Evolutionary conservation across 1,284 basidiomycete genomes (phyloP), one percentile per base, ranked within the genome.

Genomic region (Ceratobasidium sp.): DNA sequence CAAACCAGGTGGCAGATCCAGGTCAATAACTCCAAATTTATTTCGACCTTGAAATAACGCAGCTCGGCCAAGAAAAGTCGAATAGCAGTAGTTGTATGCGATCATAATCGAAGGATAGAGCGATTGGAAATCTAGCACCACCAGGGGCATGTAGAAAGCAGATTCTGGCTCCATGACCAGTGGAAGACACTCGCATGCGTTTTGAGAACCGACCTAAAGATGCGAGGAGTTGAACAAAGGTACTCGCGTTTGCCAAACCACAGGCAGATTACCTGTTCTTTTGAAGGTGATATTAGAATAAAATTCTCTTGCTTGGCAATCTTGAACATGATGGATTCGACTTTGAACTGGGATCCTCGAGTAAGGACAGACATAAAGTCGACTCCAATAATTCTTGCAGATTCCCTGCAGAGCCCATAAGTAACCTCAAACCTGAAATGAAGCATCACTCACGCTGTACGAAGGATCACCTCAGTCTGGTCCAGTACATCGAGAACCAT

Each of bases 51-150:
- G 92, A 84, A 97, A 98, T 45, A 91, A 88, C 23, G 88, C 87
- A 33, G 95, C 88, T 6, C 96, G 90, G 2, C 97, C 97, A n/a
- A 99, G 87, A 83, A 96, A 99, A 3, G 97, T 99, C 49, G 96
- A 97, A 83, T 95, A 98, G 82, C 96, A 98, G 83, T 96, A 96
- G 83, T 99, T 99, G 86, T 99, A 97, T 6, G 96, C 97, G 80
- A 99, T 98, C 96, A 99, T 99, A 80, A 99, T 88, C 0, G 95
- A 97, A 0, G 98, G 97, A 82, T 99, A 99, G 37, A 99, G 88
- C 1, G 93, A 95, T 82, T 98, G 96, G 82, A 99, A 99, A 84
- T 99, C 98, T 71, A 99, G 88, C 7, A 97, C 96, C 28, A 97
- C 85, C 45, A 98, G 87, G 1, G 98, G 97, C 63, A 90, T 94